Conservation (phyloP, 768 basidiomycete species). For the Lyophyllum semitale region DNA sequence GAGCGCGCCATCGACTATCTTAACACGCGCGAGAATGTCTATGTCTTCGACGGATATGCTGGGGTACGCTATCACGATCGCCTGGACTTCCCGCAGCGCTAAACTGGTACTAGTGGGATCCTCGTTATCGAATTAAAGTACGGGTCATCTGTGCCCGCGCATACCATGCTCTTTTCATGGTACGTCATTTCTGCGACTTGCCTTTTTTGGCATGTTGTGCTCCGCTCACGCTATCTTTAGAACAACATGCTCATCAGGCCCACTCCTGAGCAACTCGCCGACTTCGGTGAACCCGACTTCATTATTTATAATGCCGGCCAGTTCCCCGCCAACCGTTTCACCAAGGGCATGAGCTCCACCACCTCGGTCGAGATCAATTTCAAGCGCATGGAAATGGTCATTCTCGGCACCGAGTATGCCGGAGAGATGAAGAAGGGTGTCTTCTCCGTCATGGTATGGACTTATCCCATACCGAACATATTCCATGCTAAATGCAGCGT, state of each 20-base stretch:
- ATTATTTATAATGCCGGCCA: conserved; percentile 99
- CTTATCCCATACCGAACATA: background rate
- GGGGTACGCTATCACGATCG: conserved; percentile 53
- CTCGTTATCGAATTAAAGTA: conserved; percentile 99
- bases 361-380: conserved; percentile 99
- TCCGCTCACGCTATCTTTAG: conserved; percentile 38
- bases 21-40: conserved; percentile 97
- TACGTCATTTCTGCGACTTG: conserved; percentile 41
- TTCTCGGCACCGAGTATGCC: conserved; percentile 96
- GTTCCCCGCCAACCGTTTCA: conserved; percentile 99
- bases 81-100: conserved; percentile 6
- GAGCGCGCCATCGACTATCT: conserved; percentile 99
- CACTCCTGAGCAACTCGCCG: conserved; percentile 88
- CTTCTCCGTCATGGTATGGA: conserved; percentile 91
- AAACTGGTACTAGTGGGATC: conserved; percentile 77
- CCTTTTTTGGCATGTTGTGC: conserved; percentile 11
- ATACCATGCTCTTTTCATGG: conserved; percentile 99
- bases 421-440: conserved; percentile 99
- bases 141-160: conserved; percentile 98
- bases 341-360: conserved; percentile 98
- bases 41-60: conserved; percentile 95
- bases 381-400: conserved; percentile 99
- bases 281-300: conserved; percentile 98
- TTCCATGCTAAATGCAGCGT: conserved; percentile 13
- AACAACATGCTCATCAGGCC: conserved; percentile 99